Evolutionary conservation across 768 basidiomycete species (phyloP), one percentile per base, ranked within the genome.

Genomic region (Kwoniella sp.): DNA sequence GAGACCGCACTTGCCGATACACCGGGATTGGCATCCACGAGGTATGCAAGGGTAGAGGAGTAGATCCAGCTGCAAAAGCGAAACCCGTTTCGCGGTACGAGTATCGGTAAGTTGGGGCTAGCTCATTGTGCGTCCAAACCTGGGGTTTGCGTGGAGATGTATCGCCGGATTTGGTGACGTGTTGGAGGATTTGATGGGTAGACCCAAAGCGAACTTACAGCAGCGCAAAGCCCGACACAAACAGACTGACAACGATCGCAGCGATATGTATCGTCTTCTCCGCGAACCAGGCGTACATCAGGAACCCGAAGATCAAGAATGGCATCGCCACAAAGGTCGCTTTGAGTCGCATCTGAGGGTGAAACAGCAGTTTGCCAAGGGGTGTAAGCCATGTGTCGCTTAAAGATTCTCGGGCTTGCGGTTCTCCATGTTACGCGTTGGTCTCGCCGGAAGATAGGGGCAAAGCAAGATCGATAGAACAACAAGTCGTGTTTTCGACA

Each of bases 11-110:
- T 86, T 3, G 89, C 87, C 1, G 90, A 90, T 29, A 90, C 85
- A 9, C 92, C 93, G 5, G 84, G 83, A 76, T 94, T 96, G 4
- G 91, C 87, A 71, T 96, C 92, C 17, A 93, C 91, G 34, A 93
- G 84, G 72, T 93, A 94, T 0, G 92, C 89, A 30, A 94, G 81
- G 0, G 89, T 88, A 55, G 87, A 86, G 17, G 87, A 81, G 74
- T 90, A 89, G 54, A 88, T 86, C 80, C 84, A 84, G 71, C 85
- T 87, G 65, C 1, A 63, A 25, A 17, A 25, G 12, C 29, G 28
- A 7, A 9, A 17, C 4, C 53, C 50, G 50, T 11, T 37, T 20
- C 31, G 4, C 28, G 38, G 34, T 37, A 23, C 50, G n/a, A n/a
- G n/a, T n/a, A n/a, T n/a, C n/a, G n/a, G n/a, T n/a, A n/a, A n/a